Conservation (phyloP, 352 stramenopile species). For the Phytophthora sp. region DNA sequence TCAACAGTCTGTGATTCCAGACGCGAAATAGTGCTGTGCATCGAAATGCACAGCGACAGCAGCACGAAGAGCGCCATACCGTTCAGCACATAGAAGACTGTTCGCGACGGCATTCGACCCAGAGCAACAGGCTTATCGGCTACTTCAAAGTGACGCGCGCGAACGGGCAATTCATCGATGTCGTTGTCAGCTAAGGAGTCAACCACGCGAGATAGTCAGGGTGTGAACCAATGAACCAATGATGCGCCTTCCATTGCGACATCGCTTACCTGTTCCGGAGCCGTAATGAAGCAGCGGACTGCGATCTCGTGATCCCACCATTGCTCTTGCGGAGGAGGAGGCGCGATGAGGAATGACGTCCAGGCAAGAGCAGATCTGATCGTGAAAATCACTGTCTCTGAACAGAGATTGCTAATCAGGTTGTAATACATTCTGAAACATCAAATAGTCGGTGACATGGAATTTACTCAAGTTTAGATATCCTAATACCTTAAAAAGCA, state of each 20-base stretch:
- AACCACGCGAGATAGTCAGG: neutral
- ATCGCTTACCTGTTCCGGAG: conserved; percentile 43
- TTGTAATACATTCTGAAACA: neutral
- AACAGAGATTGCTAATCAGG: conserved; percentile 15
- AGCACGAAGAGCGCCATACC: conserved; percentile 61
- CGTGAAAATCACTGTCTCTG: conserved; percentile 1
- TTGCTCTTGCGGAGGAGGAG: conserved; percentile 21
- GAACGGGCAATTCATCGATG: conserved; percentile 22
- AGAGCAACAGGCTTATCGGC: conserved; percentile 2
- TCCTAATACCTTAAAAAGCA: conserved; percentile 4
- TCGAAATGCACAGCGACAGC: conserved; percentile 67
- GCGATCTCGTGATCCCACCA: conserved; percentile 44
- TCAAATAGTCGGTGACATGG: no score
- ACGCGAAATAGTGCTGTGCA: conserved; percentile 71
- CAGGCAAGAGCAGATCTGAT: conserved; percentile 13
- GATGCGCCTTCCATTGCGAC: no score
- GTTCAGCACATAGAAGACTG: conserved; percentile 64
- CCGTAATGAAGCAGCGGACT: conserved; percentile 70
- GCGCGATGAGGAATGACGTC: conserved; percentile 20
- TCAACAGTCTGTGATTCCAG: conserved; percentile 38
- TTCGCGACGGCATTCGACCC: conserved; percentile 35
- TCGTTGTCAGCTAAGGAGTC: conserved; percentile 7
- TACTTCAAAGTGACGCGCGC: conserved; percentile 9
- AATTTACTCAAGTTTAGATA: no score
- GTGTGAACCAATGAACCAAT: neutral